Base-by-base conservation (phyloP, 345 rosid species). In the Brassica incana region DNA sequence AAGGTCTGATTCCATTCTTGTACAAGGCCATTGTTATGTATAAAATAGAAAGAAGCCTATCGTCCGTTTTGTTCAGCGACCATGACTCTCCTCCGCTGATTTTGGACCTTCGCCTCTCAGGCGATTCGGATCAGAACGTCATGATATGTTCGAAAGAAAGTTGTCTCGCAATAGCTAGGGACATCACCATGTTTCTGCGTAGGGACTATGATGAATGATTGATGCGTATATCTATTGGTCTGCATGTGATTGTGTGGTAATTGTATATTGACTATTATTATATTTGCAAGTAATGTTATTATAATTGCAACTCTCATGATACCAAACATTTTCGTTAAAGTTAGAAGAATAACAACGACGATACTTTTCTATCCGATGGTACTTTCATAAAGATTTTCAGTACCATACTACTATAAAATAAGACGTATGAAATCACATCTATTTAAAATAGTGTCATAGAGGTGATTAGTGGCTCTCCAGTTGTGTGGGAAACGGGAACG, bases 401-500 rank as follows among this genome's bases (percentile, higher is more conserved):
- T 52, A 14, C n/a, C 18, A 14, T 50, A 50, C 56, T n/a, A 14
- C 43, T 36, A 36, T 8, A 11, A 11, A 45, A 45, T 12, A 45
- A 11, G 59, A 52, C 20, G 59, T 52, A 56, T 15, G 59, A 5
- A 52, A 52, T 52, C 20, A 52, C 10, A 16, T 16, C 1, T 56
- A 7, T 6, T 16, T 56, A 52, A 5, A 52, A n/a, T 50, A 58
- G 63, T 32, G 29, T 45, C 12, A 35, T 27, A 20, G 0, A 20
- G 35, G 54, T 9, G 2, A 66, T 20, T 8, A 58, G 56, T 69
- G 76, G 50, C 69, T 77, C 25, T 67, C 68, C 23, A 65, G 66
- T 71, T 48, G 16, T 50, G 76, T 78, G 72, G 77, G 73, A 72
- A 65, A 10, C 43, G 14, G 50, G 52, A 59, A 78, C 14, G 67